A percentile compares a stretch with the other conserved stretches of the same genome.
Evolutionary conservation across 2,329 filamentous ascomycete species (phyloP).

Genomic region (Aspergillus glaucus): DNA sequence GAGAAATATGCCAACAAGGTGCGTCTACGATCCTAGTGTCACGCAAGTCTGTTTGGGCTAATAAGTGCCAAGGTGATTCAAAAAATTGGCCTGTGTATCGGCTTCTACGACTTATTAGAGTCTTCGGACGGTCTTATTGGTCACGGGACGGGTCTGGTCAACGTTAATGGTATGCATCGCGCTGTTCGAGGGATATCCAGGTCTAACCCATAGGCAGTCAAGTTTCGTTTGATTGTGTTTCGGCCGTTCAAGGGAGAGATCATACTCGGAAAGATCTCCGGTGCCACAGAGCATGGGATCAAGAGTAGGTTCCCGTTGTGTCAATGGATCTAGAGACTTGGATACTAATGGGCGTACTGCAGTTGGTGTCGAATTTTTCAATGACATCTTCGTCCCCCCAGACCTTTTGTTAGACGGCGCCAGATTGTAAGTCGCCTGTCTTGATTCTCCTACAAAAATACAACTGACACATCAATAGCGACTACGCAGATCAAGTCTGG

Average conservation of each 20-base stretch:
- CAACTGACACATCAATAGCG: constrained; percentile 43
- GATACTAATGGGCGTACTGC: constrained; percentile 9
- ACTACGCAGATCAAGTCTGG: constrained; percentile 72
- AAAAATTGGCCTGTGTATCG: constrained; percentile 88
- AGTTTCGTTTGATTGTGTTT: constrained; percentile 90
- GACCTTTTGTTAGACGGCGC: constrained; percentile 69
- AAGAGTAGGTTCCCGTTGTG: constrained; percentile 47
- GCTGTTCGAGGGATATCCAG: not conserved
- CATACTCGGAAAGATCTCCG: constrained; percentile 75
- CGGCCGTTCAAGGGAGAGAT: constrained; percentile 94
- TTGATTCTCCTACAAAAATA: not conserved
- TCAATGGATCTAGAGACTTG: not conserved
- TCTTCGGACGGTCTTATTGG: constrained; percentile 91
- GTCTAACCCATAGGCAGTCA: constrained; percentile 50
- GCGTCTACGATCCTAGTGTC: constrained; percentile 3
- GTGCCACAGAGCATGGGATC: constrained; percentile 65
- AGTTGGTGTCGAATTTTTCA: constrained; percentile 88
- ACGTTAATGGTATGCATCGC: constrained; percentile 69
- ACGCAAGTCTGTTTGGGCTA: not conserved
- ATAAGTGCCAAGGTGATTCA: constrained; percentile 65
- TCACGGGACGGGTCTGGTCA: constrained; percentile 83
- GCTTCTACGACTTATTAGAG: constrained; percentile 83
- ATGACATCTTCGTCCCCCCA: constrained; percentile 77
- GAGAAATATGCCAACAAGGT: constrained; percentile 93
- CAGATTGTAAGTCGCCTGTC: constrained; percentile 56